These are phyloP conservation scores for Penicillium subrubescens DNA, from an alignment of 495 filamentous ascomycete species.

Conservation along the genomic window DNA sequence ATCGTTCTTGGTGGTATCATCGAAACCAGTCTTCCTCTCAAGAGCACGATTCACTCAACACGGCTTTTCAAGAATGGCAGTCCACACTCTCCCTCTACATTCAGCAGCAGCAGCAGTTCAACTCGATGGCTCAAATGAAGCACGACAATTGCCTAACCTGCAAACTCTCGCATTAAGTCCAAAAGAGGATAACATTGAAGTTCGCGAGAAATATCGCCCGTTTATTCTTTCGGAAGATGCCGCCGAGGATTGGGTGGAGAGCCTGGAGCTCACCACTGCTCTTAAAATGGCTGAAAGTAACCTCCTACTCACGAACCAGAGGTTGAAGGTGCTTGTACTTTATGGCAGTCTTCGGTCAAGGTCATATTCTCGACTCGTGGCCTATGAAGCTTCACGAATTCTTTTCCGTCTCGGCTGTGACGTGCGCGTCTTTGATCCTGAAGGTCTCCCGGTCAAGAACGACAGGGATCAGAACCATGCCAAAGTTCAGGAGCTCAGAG, in stretches of 20 bases:
- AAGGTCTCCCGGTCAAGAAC: conserved; percentile 64
- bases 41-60: neutral
- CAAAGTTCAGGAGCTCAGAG: conserved; percentile 67
- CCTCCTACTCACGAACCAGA: conserved; percentile 39
- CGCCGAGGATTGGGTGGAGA: conserved; percentile 55
- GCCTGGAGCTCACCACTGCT: conserved; percentile 59
- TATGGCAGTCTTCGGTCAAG: conserved; percentile 63
- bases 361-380: conserved; percentile 64
- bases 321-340: conserved; percentile 63
- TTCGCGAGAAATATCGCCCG: conserved; percentile 59
- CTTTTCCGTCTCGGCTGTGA: conserved; percentile 70
- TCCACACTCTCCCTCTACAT: neutral
- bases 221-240: conserved; percentile 49
- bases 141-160: neutral
- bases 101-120: neutral
- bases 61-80: neutral
- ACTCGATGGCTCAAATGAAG: neutral
- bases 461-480: conserved; percentile 58
- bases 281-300: conserved; percentile 53
- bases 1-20: neutral
- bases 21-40: neutral
- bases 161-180: conserved; percentile 39
- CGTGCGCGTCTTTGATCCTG: conserved; percentile 65
- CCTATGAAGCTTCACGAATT: conserved; percentile 61
- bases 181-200: conserved; percentile 48